Percentiles rank a stretch among this genome's conserved stretches.
phyloP scores from a whole-genome alignment of 2,329 filamentous ascomycete genomes.

The Penicillium rolfsii region DNA sequence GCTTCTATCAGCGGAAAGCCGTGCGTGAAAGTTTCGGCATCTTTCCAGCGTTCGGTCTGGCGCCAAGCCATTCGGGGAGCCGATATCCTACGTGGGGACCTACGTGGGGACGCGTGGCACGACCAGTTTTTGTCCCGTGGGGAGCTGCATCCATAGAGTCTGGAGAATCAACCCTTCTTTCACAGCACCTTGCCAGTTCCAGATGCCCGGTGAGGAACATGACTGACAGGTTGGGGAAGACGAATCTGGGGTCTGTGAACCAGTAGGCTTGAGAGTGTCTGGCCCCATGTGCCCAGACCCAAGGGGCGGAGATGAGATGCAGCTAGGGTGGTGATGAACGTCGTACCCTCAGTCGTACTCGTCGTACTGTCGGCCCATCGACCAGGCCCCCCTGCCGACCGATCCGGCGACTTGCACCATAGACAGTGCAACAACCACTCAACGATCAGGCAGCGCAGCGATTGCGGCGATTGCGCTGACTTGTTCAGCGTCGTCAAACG shows the following conservation, averaged over 20 bases:
- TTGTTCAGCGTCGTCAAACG: neutral
- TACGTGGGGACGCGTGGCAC: conserved; percentile 19
- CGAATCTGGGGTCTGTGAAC: conserved; percentile 22
- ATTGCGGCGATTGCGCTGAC: neutral
- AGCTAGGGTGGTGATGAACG: neutral
- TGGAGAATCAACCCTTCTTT: conserved; percentile 4
- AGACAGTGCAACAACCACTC: neutral
- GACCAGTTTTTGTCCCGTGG: conserved; percentile 10
- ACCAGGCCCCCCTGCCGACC: conserved; percentile 3
- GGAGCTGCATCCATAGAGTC: conserved; percentile 4
- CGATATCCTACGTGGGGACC: conserved; percentile 13
- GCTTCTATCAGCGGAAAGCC: conserved; percentile 1
- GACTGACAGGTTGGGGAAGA: conserved; percentile 9
- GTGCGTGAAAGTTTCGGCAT: conserved; percentile 2
- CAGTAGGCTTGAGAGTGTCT: neutral
- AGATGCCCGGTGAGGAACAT: conserved; percentile 21
- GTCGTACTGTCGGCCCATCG: conserved; percentile 1
- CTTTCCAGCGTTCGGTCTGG: conserved; percentile 9
- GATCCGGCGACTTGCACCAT: conserved; percentile 2
- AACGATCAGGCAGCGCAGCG: neutral
- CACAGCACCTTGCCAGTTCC: conserved; percentile 18
- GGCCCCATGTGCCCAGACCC: neutral
- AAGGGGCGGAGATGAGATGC: neutral
- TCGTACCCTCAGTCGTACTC: conserved; percentile 3
- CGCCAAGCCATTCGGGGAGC: conserved; percentile 15